Evolutionary conservation across 345 rosid genomes (phyloP).

Genomic region (Dipteronia dyeriana): DNA sequence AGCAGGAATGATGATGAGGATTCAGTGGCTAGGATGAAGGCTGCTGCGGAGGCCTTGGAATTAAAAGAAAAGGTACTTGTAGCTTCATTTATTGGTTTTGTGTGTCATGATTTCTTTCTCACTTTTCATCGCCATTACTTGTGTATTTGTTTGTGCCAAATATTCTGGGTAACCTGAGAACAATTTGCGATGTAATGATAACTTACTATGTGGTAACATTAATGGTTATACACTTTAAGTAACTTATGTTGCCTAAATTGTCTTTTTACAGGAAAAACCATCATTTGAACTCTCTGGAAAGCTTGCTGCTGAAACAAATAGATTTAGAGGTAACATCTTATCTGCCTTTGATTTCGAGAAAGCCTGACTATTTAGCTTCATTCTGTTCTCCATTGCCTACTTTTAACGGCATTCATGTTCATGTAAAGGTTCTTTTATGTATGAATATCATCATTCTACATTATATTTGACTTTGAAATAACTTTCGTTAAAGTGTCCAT

Average conservation of each 20-base stretch:
- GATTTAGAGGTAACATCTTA: slow-evolving; percentile 65
- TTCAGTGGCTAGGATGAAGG: slow-evolving; percentile 80
- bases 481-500: neutral
- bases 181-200: neutral
- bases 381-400: neutral
- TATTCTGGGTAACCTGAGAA: slow-evolving; percentile 13
- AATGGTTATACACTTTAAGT: slow-evolving; percentile 10
- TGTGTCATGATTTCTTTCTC: neutral
- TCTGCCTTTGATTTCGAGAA: slow-evolving; percentile 4
- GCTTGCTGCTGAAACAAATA: slow-evolving; percentile 95
- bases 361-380: neutral
- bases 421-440: neutral
- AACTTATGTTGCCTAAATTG: slow-evolving; percentile 11
- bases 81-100: slow-evolving; percentile 4
- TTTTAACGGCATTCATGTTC: neutral
- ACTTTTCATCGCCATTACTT: neutral
- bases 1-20: slow-evolving; percentile 67
- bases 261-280: slow-evolving; percentile 69
- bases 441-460: neutral
- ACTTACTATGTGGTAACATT: neutral
- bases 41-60: slow-evolving; percentile 84
- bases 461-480: neutral
- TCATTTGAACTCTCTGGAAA: slow-evolving; percentile 96
- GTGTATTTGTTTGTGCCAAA: slow-evolving; percentile 13
- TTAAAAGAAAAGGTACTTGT: slow-evolving; percentile 67